These are phyloP conservation scores for Epichloe amarillans DNA, from an alignment of 2,329 filamentous ascomycete species.

Conservation along the genomic window DNA sequence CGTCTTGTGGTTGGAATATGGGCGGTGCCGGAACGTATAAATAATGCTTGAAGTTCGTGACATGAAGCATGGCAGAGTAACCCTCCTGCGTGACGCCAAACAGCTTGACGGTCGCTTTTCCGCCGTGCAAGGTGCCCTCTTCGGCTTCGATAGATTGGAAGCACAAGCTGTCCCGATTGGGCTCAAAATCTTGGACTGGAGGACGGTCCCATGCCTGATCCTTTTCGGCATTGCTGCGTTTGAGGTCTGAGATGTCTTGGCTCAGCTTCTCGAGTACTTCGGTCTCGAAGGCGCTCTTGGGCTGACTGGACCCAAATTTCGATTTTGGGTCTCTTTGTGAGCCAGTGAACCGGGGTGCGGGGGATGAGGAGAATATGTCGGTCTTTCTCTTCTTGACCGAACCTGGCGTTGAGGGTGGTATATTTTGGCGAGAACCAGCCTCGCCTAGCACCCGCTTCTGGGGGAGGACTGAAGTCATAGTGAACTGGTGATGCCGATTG, in stretches of 20 bases:
- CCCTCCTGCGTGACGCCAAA: constrained; percentile 80
- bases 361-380: constrained; percentile 45
- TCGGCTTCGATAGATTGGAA: constrained; percentile 96
- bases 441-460: constrained; percentile 65
- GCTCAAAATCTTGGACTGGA: constrained; percentile 36
- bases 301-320: constrained; percentile 57
- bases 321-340: constrained; percentile 49
- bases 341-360: constrained; percentile 43
- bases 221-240: constrained; percentile 77
- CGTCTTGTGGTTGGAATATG: constrained; percentile 66
- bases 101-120: constrained; percentile 67
- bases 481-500: not conserved
- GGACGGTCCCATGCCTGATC: constrained; percentile 81
- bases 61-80: constrained; percentile 87
- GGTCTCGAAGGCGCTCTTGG: constrained; percentile 84
- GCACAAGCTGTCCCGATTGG: constrained; percentile 54
- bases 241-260: constrained; percentile 78
- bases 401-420: constrained; percentile 39
- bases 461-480: constrained; percentile 41
- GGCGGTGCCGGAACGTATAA: constrained; percentile 84
- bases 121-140: constrained; percentile 70
- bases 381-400: constrained; percentile 67
- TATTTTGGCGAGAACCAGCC: constrained; percentile 50
- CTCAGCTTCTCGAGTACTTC: constrained; percentile 93
- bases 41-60: constrained; percentile 93